These are phyloP conservation scores for Botrytis aclada DNA, from an alignment of 2,329 filamentous ascomycete species.

Conservation along the genomic window DNA sequence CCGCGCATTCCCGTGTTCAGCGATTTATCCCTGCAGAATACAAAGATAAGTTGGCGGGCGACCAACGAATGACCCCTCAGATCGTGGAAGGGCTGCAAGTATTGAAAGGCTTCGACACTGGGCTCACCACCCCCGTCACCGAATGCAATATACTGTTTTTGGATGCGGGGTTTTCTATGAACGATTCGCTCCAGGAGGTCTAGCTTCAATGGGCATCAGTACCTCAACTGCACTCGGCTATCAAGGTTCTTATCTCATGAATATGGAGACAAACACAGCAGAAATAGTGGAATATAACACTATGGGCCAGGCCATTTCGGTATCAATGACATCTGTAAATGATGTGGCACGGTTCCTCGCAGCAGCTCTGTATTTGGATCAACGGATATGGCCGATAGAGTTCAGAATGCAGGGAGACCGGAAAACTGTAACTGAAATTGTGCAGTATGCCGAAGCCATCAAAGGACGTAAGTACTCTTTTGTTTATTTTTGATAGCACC, in stretches of 20 bases:
- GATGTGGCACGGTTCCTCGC: slow-evolving; percentile 71
- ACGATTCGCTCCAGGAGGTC: slow-evolving; percentile 65
- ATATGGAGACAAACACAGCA: slow-evolving; percentile 56
- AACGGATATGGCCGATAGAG: slow-evolving; percentile 62
- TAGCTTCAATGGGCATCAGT: slow-evolving; percentile 59
- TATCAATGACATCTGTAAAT: slow-evolving; percentile 66
- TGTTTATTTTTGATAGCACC: slow-evolving; percentile 3
- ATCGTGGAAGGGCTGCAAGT: slow-evolving; percentile 57
- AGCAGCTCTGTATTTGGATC: slow-evolving; percentile 62
- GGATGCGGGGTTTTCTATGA: slow-evolving; percentile 76
- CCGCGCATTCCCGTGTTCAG: slow-evolving; percentile 60
- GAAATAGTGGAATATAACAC: slow-evolving; percentile 57
- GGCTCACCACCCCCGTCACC: slow-evolving; percentile 43
- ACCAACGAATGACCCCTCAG: slow-evolving; percentile 54
- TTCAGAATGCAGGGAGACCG: slow-evolving; percentile 68
- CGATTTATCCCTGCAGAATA: slow-evolving; percentile 75
- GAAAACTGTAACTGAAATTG: slow-evolving; percentile 57
- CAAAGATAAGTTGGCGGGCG: slow-evolving; percentile 61
- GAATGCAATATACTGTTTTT: slow-evolving; percentile 68
- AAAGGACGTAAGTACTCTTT: slow-evolving; percentile 45
- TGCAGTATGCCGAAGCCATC: slow-evolving; percentile 49
- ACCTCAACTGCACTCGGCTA: slow-evolving; percentile 48
- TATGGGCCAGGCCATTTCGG: slow-evolving; percentile 48
- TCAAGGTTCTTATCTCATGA: slow-evolving; percentile 64
- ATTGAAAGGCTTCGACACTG: slow-evolving; percentile 56